Evolutionary conservation across 345 rosid genomes (phyloP).

Genomic region (Adansonia digitata): DNA sequence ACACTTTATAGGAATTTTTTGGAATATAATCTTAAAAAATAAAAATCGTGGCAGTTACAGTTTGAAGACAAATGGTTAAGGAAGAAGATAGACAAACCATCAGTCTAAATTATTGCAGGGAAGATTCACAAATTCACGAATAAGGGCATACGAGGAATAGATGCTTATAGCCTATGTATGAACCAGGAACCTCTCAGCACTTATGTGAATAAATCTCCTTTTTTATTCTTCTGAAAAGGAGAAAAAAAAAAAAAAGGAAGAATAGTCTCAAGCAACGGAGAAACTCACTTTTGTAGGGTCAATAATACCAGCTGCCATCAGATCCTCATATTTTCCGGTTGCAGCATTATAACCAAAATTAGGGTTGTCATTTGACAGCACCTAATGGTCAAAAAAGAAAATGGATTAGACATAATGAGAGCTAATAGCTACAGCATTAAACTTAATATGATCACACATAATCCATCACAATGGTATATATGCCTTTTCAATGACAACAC

Average conservation of each 20-base stretch:
- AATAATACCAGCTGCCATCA: constrained; percentile 95
- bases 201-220: background rate
- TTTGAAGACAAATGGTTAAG: background rate
- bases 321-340: constrained; percentile 87
- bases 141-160: background rate
- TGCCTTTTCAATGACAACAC: constrained; percentile 94
- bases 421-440: background rate
- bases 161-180: background rate
- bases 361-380: constrained; percentile 67
- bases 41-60: background rate
- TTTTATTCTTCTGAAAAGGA: background rate
- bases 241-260: background rate
- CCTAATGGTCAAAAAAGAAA: constrained; percentile 32
- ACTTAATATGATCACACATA: background rate
- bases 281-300: constrained; percentile 82
- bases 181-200: background rate
- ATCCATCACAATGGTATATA: constrained; percentile 10
- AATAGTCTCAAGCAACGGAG: background rate
- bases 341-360: constrained; percentile 90
- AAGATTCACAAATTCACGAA: background rate
- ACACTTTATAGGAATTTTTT: background rate
- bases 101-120: background rate
- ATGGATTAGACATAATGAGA: background rate
- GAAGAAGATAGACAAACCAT: background rate
- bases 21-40: background rate